A percentile compares a stretch with the other conserved stretches of the same genome.
These are phyloP conservation scores for Fusarium penzigii DNA, from an alignment of 2,329 filamentous ascomycete species.

Conservation along the genomic window DNA sequence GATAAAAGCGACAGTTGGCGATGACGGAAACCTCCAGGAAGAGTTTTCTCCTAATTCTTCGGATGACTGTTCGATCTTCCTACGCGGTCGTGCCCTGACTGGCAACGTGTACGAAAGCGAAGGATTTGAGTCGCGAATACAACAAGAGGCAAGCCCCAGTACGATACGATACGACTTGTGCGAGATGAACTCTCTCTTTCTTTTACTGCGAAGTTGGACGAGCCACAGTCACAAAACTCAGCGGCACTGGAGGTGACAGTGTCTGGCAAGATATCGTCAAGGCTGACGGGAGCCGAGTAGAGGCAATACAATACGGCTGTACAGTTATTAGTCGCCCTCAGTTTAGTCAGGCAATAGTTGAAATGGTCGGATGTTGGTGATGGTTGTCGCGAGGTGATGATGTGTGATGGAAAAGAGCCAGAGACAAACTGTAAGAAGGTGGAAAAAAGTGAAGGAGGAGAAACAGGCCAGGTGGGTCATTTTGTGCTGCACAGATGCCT, in stretches of 20 bases:
- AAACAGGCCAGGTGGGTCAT: constrained; percentile 25
- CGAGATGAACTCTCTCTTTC: constrained; percentile 24
- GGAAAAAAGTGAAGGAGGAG: constrained; percentile 13
- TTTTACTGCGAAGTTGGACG: constrained; percentile 32
- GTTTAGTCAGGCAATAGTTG: constrained; percentile 17
- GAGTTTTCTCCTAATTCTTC: constrained; percentile 17
- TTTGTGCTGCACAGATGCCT: background rate
- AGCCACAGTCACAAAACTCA: constrained; percentile 28
- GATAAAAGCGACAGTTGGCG: constrained; percentile 11
- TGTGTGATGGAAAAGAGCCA: constrained; percentile 14
- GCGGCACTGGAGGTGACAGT: constrained; percentile 18
- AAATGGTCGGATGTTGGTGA: constrained; percentile 13
- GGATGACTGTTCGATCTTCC: constrained; percentile 25
- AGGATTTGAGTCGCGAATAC: constrained; percentile 24
- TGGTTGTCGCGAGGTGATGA: constrained; percentile 21
- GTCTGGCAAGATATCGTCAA: constrained; percentile 19
- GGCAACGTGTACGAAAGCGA: constrained; percentile 25
- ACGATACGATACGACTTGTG: constrained; percentile 27
- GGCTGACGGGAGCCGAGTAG: constrained; percentile 13
- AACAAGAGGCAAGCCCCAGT: constrained; percentile 29
- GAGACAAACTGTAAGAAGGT: constrained; percentile 14
- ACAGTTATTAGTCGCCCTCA: constrained; percentile 8
- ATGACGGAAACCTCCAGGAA: constrained; percentile 6
- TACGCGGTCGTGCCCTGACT: constrained; percentile 30
- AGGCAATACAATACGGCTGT: constrained; percentile 14